These are phyloP conservation scores for Amanita polypyramis DNA, from an alignment of 768 basidiomycete genomes.

Conservation along the genomic window DNA sequence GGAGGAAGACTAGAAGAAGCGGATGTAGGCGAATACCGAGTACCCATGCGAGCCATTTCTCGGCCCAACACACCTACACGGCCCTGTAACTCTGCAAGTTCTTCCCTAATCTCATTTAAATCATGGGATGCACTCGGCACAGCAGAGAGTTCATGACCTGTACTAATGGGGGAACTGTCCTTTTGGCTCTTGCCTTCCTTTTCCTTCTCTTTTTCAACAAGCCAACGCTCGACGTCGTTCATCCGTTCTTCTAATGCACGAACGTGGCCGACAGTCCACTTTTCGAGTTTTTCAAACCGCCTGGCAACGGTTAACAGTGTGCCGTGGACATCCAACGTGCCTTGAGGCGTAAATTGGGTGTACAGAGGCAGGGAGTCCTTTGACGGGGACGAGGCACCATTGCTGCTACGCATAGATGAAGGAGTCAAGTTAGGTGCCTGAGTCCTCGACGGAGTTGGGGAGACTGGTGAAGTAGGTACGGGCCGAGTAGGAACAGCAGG, in stretches of 20 bases:
- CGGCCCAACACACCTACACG: constrained; percentile 66
- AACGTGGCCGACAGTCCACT: constrained; percentile 84
- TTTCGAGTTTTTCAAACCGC: constrained; percentile 83
- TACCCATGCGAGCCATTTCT: constrained; percentile 67
- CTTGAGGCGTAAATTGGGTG: constrained; percentile 63
- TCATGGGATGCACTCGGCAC: constrained; percentile 25
- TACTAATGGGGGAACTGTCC: constrained; percentile 10
- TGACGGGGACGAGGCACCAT: constrained; percentile 37
- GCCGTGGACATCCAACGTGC: constrained; percentile 62
- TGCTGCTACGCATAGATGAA: constrained; percentile 43
- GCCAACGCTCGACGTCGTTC: constrained; percentile 86
- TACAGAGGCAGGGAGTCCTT: constrained; percentile 62
- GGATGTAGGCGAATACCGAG: constrained; percentile 35
- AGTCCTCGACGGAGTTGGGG: constrained; percentile 38
- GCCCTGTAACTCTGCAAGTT: constrained; percentile 63
- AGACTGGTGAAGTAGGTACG: constrained; percentile 57
- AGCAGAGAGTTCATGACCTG: constrained; percentile 9
- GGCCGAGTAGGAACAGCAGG: constrained; percentile 27
- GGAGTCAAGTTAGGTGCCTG: constrained; percentile 50
- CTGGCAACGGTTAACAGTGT: constrained; percentile 68
- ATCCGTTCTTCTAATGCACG: constrained; percentile 85
- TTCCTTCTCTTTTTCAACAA: constrained; percentile 76
- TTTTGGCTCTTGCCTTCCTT: constrained; percentile 28
- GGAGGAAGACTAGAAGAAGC: constrained; percentile 31
- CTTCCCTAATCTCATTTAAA: constrained; percentile 50